Percentiles rank a stretch among this genome's conserved stretches.
phyloP scores from a whole-genome alignment of 768 basidiomycete species.

The Pleurotus djamor region DNA sequence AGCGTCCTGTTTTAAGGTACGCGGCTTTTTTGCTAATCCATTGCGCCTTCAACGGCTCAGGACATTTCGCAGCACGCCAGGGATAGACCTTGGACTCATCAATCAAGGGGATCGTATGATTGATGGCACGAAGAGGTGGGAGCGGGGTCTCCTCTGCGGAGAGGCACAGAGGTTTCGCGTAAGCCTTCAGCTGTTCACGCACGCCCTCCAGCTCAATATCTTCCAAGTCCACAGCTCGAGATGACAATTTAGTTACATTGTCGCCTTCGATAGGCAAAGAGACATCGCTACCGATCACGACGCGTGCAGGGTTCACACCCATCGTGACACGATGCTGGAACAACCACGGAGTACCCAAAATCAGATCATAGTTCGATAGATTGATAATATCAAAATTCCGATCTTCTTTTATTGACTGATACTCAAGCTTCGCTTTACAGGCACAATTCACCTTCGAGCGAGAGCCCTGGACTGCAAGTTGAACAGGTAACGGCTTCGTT shows the following conservation, averaged over 20 bases:
- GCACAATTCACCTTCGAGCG: constrained; percentile 28
- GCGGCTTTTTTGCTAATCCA: constrained; percentile 17
- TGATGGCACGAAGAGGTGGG: constrained; percentile 21
- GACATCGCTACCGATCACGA: constrained; percentile 11
- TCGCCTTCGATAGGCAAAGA: constrained; percentile 14
- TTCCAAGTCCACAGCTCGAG: constrained; percentile 7
- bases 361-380: constrained; percentile 31
- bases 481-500: constrained; percentile 26
- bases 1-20: constrained; percentile 21
- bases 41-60: constrained; percentile 16
- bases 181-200: constrained; percentile 9
- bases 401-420: constrained; percentile 26
- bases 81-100: constrained; percentile 18
- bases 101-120: constrained; percentile 21
- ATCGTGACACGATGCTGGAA: constrained; percentile 26
- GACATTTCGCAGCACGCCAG: constrained; percentile 19
- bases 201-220: constrained; percentile 4
- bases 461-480: constrained; percentile 37
- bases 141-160: constrained; percentile 16
- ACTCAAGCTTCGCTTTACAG: constrained; percentile 19
- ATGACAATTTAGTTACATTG: constrained; percentile 8
- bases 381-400: constrained; percentile 34
- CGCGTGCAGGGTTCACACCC: constrained; percentile 20
- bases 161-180: constrained; percentile 16
- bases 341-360: constrained; percentile 30